phyloP scores from a whole-genome alignment of 2,329 filamentous ascomycete species.

The Paramyrothecium roridum region DNA sequence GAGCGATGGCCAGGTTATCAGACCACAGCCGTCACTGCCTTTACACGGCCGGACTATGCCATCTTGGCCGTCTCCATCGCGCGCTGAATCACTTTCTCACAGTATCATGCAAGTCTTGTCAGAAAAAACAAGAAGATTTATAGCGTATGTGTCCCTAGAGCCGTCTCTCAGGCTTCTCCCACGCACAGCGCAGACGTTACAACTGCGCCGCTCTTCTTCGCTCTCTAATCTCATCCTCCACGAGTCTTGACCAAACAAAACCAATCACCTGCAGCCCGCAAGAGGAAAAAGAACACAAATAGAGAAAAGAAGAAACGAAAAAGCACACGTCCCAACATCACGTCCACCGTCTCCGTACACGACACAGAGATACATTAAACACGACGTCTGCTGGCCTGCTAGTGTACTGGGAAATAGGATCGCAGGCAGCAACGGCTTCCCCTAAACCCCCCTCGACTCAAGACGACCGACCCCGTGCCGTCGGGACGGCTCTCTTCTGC shows the following conservation, averaged over 20 bases:
- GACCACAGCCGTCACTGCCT: too few relatives aligned
- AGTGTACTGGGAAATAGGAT: slow-evolving; percentile 15
- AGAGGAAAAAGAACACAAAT: slow-evolving; percentile 12
- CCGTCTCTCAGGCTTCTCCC: slow-evolving; percentile 15
- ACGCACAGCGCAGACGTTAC: slow-evolving; percentile 7
- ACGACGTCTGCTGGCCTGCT: slow-evolving; percentile 29
- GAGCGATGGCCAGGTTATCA: too few relatives aligned
- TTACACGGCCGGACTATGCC: too few relatives aligned
- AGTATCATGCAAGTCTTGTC: slow-evolving; percentile 19
- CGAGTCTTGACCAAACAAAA: slow-evolving; percentile 14
- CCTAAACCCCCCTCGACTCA: not conserved
- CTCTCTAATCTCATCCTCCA: slow-evolving; percentile 14
- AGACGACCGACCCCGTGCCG: slow-evolving; percentile 8
- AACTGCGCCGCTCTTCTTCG: slow-evolving; percentile 13
- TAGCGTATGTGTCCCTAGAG: slow-evolving; percentile 40
- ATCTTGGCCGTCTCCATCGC: slow-evolving; percentile 20
- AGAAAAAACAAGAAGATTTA: slow-evolving; percentile 44
- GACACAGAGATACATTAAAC: slow-evolving; percentile 31
- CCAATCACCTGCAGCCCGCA: slow-evolving; percentile 25
- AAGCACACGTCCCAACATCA: slow-evolving; percentile 24
- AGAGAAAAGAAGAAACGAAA: slow-evolving; percentile 19
- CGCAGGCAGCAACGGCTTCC: slow-evolving; percentile 12
- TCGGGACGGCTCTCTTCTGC: slow-evolving; percentile 11
- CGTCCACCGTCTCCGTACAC: slow-evolving; percentile 24
- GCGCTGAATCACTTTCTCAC: slow-evolving; percentile 32